phyloP scores from a whole-genome alignment of 208 protist species.

The Phytomonas francai region DNA sequence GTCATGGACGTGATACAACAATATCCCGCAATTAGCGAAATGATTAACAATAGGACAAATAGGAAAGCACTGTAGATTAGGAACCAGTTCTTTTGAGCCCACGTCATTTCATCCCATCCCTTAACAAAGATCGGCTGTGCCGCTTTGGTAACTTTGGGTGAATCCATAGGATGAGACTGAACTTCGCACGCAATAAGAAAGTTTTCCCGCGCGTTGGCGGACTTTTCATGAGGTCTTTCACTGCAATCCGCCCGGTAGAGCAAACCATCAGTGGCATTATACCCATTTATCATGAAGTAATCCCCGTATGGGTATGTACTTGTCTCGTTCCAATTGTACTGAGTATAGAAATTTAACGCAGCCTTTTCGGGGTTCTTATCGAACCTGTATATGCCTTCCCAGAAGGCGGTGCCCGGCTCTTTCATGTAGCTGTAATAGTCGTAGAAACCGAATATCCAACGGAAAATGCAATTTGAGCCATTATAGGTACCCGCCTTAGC shows the following conservation, averaged over 20 bases:
- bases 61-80: constrained; percentile 35
- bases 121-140: constrained; percentile 29
- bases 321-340: constrained; percentile 17
- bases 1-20: constrained; percentile 30
- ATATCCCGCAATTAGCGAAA: constrained; percentile 34
- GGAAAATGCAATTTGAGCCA: constrained; percentile 35
- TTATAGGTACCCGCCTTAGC: constrained; percentile 1
- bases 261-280: neutral
- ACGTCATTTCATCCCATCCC: constrained; percentile 44
- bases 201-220: constrained; percentile 16
- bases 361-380: neutral
- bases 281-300: constrained; percentile 22
- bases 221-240: constrained; percentile 12
- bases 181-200: constrained; percentile 28
- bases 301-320: constrained; percentile 24
- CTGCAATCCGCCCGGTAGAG: constrained; percentile 18
- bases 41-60: constrained; percentile 13
- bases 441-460: constrained; percentile 40
- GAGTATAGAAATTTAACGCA: constrained; percentile 23
- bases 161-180: constrained; percentile 19
- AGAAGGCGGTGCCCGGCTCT: constrained; percentile 39
- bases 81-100: constrained; percentile 50
- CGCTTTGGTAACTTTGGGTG: constrained; percentile 9
- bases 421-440: constrained; percentile 23
- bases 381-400: constrained; percentile 22